Percentiles rank a stretch among this genome's conserved stretches.
phyloP scores from a whole-genome alignment of 768 basidiomycete species.

The Suillus fuscotomentosus region DNA sequence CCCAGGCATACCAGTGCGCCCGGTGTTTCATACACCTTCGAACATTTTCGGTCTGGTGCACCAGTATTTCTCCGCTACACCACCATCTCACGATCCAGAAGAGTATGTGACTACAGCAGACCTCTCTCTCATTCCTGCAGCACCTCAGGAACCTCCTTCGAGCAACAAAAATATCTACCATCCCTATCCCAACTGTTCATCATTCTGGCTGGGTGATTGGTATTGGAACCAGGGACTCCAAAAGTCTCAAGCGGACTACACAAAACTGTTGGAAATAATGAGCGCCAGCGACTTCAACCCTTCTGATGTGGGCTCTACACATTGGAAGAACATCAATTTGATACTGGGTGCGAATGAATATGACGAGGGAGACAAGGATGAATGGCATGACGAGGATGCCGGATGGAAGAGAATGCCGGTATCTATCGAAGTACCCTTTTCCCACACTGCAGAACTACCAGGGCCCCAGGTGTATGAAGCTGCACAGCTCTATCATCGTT shows the following conservation, averaged over 20 bases:
- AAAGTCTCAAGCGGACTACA: not conserved
- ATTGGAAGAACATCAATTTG: not conserved
- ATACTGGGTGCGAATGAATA: not conserved
- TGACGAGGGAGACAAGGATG: not conserved
- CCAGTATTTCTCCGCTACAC: not conserved
- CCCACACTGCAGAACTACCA: not conserved
- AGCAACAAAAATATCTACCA: not conserved
- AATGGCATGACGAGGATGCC: constrained; percentile 8
- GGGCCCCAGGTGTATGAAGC: constrained; percentile 9
- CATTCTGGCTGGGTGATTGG: not conserved
- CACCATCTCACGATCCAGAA: not conserved
- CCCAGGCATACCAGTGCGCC: not conserved
- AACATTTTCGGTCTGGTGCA: not conserved
- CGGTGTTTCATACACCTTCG: not conserved
- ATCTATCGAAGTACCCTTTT: constrained; percentile 7
- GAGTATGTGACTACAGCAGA: not conserved
- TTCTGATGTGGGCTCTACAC: not conserved
- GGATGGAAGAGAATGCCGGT: constrained; percentile 10
- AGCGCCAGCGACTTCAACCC: not conserved
- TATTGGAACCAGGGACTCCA: not conserved
- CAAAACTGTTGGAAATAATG: not conserved
- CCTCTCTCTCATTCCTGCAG: not conserved
- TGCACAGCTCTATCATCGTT: constrained; percentile 13
- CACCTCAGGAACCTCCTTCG: not conserved
- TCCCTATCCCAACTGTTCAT: not conserved